Conservation (phyloP, 2,329 filamentous ascomycete genomes). For the Juglanconis sp. region DNA sequence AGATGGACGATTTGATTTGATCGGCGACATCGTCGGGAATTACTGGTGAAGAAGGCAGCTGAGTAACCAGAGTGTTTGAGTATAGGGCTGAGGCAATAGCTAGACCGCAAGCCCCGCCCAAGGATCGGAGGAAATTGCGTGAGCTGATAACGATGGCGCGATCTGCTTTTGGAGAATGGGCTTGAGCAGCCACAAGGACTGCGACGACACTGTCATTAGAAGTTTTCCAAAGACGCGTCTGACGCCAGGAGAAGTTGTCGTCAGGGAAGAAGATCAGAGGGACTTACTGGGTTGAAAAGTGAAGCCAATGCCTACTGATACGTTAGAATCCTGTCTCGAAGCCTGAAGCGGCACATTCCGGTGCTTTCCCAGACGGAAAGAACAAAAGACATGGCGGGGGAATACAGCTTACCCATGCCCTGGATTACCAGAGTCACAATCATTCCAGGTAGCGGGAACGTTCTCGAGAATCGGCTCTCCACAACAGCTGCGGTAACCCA, state of each 20-base stretch:
- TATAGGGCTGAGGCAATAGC: constrained; percentile 52
- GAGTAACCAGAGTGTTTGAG: constrained; percentile 17
- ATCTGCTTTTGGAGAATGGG: constrained; percentile 53
- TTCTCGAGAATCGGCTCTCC: background rate
- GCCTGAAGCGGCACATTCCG: no score
- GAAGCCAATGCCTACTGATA: constrained; percentile 38
- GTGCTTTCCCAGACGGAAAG: no score
- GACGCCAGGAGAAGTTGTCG: background rate
- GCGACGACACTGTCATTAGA: no score
- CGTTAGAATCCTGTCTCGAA: no score
- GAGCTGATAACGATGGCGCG: constrained; percentile 61
- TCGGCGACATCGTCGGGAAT: constrained; percentile 27
- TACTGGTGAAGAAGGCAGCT: constrained; percentile 29
- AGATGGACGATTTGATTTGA: constrained; percentile 35
- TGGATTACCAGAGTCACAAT: constrained; percentile 47
- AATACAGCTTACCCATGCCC: constrained; percentile 37
- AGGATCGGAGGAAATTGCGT: constrained; percentile 59
- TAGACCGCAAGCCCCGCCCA: constrained; percentile 57
- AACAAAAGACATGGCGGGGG: no score
- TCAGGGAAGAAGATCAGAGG: background rate
- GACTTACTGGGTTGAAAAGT: constrained; percentile 38
- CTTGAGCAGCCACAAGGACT: constrained; percentile 54
- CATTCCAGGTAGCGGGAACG: constrained; percentile 31
- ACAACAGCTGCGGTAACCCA: constrained; percentile 31
- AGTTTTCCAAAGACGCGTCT: no score